These are phyloP conservation scores for Wickerhamiella siamensis DNA, from an alignment of 805 yeast genomes.

Conservation along the genomic window DNA sequence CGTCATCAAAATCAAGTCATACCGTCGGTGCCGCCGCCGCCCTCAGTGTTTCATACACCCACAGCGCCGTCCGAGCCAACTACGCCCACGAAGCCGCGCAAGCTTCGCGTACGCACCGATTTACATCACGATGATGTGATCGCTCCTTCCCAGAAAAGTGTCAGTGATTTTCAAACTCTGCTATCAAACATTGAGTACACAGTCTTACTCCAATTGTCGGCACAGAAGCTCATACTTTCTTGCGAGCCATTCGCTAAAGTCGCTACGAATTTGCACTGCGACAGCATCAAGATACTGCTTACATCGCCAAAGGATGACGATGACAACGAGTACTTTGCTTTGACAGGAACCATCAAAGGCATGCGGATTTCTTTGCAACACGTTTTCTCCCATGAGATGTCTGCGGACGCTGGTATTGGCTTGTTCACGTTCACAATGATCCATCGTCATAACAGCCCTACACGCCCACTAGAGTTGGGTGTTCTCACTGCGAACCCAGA, in stretches of 20 bases:
- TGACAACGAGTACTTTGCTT: conserved; percentile 26
- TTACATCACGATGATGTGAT: background rate
- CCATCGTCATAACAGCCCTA: conserved; percentile 5
- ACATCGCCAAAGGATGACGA: conserved; percentile 19
- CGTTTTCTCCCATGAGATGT: conserved; percentile 75
- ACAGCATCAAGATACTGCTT: conserved; percentile 48
- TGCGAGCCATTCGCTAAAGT: conserved; percentile 94
- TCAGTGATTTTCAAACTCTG: background rate
- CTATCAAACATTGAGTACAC: conserved; percentile 39
- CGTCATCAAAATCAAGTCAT: background rate
- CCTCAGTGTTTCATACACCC: background rate
- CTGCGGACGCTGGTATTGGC: conserved; percentile 34
- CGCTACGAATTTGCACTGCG: conserved; percentile 66
- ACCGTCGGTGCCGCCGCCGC: background rate
- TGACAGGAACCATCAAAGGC: conserved; percentile 37
- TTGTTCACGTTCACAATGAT: conserved; percentile 1
- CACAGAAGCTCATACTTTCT: conserved; percentile 62
- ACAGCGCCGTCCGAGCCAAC: background rate
- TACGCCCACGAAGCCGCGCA: background rate
- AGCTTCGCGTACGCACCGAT: background rate
- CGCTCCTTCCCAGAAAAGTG: background rate
- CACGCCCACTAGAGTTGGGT: conserved; percentile 4
- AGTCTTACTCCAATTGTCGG: conserved; percentile 40
- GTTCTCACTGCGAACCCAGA: conserved; percentile 9
- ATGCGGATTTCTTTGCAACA: conserved; percentile 70